A percentile compares a stretch with the other conserved stretches of the same genome.
These are phyloP conservation scores for Curvularia spicifera DNA, from an alignment of 2,329 filamentous ascomycete species.

Conservation along the genomic window DNA sequence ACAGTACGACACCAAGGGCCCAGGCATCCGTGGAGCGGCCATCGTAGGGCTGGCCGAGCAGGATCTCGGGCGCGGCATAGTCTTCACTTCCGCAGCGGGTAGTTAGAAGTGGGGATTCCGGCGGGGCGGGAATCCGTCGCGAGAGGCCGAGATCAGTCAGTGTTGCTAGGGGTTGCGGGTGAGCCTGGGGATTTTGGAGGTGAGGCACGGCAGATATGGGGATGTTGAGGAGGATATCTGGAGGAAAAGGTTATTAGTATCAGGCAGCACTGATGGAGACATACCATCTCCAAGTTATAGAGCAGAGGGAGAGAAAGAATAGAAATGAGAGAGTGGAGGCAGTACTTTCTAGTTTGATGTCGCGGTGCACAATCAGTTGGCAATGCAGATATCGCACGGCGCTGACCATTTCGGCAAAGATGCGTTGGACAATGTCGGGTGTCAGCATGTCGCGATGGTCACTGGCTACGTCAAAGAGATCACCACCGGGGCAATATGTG, in stretches of 20 bases:
- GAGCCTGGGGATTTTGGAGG: slow-evolving; percentile 70
- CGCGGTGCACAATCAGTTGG: slow-evolving; percentile 87
- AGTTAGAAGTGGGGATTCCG: slow-evolving; percentile 83
- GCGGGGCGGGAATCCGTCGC: slow-evolving; percentile 73
- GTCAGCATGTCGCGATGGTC: slow-evolving; percentile 71
- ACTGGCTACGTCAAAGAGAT: slow-evolving; percentile 91
- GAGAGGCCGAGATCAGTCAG: slow-evolving; percentile 92
- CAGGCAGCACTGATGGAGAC: slow-evolving; percentile 28
- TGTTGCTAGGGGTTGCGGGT: slow-evolving; percentile 83
- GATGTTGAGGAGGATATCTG: slow-evolving; percentile 91
- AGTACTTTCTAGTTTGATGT: slow-evolving; percentile 97
- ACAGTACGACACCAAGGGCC: slow-evolving; percentile 92
- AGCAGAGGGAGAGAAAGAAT: slow-evolving; percentile 17
- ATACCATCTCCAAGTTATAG: slow-evolving; percentile 21
- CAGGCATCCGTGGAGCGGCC: slow-evolving; percentile 91
- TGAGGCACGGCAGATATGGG: slow-evolving; percentile 70
- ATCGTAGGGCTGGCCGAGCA: slow-evolving; percentile 94
- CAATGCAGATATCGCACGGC: slow-evolving; percentile 87
- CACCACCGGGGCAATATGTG: slow-evolving; percentile 91
- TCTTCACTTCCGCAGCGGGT: slow-evolving; percentile 96
- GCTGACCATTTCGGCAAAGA: slow-evolving; percentile 87
- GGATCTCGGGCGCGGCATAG: slow-evolving; percentile 94
- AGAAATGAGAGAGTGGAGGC: slow-evolving; percentile 34
- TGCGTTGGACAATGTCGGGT: slow-evolving; percentile 74
- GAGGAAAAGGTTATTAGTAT: slow-evolving; percentile 35